Conservation (phyloP, 2,329 filamentous ascomycete species). For the Alternaria arbusti region DNA sequence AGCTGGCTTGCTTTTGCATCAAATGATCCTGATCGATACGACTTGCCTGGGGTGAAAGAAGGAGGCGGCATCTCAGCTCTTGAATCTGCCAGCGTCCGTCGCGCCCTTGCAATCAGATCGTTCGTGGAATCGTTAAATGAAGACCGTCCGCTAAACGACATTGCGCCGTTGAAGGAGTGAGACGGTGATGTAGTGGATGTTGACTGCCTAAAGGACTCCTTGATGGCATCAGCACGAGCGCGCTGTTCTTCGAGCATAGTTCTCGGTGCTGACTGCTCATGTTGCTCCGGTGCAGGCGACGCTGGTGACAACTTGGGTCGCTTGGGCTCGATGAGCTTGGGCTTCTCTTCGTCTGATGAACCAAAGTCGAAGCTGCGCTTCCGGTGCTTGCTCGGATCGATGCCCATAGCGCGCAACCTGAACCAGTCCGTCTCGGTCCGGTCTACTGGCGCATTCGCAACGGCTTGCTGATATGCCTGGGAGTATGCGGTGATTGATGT, state of each 20-base stretch:
- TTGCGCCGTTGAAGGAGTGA: slow-evolving; percentile 9
- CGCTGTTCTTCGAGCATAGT: slow-evolving; percentile 28
- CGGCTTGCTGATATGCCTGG: slow-evolving; percentile 27
- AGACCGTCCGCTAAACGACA: slow-evolving; percentile 15
- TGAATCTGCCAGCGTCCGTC: slow-evolving; percentile 7
- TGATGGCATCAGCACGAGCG: slow-evolving; percentile 30
- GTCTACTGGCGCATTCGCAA: slow-evolving; percentile 41
- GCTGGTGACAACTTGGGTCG: slow-evolving; percentile 22
- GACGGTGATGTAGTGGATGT: slow-evolving; percentile 15
- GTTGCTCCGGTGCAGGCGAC: slow-evolving; percentile 10
- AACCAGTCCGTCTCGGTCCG: slow-evolving; percentile 60
- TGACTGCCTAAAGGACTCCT: slow-evolving; percentile 20
- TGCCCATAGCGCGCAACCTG: slow-evolving; percentile 56
- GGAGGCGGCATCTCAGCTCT: slow-evolving; percentile 6
- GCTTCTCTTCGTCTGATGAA: slow-evolving; percentile 30
- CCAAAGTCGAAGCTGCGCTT: slow-evolving; percentile 40
- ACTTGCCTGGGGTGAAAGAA: background rate
- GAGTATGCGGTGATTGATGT: slow-evolving; percentile 26
- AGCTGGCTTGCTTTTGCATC: slow-evolving; percentile 17
- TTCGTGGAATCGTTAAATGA: slow-evolving; percentile 10
- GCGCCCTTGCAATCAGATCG: slow-evolving; percentile 20
- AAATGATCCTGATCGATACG: slow-evolving; percentile 15
- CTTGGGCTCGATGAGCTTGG: slow-evolving; percentile 26
- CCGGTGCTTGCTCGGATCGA: slow-evolving; percentile 46
- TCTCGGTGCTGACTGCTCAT: slow-evolving; percentile 3